Evolutionary conservation across 768 basidiomycete genomes (phyloP).

Genomic region (Russula dissimulans): DNA sequence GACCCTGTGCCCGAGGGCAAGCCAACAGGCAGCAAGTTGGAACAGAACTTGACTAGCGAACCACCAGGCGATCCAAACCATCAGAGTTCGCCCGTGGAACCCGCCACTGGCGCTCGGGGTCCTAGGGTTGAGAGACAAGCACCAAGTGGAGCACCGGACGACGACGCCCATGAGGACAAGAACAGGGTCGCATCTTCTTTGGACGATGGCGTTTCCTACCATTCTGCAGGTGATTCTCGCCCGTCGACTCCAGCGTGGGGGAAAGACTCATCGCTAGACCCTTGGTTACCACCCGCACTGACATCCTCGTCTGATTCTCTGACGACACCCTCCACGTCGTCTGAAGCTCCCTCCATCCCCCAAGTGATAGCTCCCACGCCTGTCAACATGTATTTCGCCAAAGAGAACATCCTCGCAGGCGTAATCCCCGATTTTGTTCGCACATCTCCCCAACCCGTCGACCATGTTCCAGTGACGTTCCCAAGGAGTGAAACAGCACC

Average conservation of each 20-base stretch:
- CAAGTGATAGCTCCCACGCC: slow-evolving; percentile 2
- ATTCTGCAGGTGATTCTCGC: slow-evolving; percentile 12
- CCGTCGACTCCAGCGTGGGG: slow-evolving; percentile 16
- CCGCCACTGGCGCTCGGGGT: neutral
- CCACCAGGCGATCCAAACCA: neutral
- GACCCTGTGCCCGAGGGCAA: slow-evolving; percentile 2
- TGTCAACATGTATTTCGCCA: slow-evolving; percentile 17
- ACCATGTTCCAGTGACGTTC: slow-evolving; percentile 34
- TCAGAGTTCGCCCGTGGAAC: slow-evolving; percentile 3
- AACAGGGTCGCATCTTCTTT: neutral
- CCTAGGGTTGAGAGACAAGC: neutral
- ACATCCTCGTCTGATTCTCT: slow-evolving; percentile 18
- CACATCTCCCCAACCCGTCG: slow-evolving; percentile 11
- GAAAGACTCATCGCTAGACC: slow-evolving; percentile 12
- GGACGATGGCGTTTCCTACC: slow-evolving; percentile 10
- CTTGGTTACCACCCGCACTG: slow-evolving; percentile 14
- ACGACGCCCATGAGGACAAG: neutral
- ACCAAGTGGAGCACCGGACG: neutral
- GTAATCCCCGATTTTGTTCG: slow-evolving; percentile 23
- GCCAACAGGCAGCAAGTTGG: neutral
- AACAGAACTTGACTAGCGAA: slow-evolving; percentile 5
- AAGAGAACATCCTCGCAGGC: slow-evolving; percentile 27
- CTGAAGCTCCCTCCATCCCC: slow-evolving; percentile 9
- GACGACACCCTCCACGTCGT: slow-evolving; percentile 18
- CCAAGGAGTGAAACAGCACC: slow-evolving; percentile 31